Percentiles rank a stretch among this genome's conserved stretches.
phyloP scores from a whole-genome alignment of 768 basidiomycete genomes.

The Sarcodon sp. region DNA sequence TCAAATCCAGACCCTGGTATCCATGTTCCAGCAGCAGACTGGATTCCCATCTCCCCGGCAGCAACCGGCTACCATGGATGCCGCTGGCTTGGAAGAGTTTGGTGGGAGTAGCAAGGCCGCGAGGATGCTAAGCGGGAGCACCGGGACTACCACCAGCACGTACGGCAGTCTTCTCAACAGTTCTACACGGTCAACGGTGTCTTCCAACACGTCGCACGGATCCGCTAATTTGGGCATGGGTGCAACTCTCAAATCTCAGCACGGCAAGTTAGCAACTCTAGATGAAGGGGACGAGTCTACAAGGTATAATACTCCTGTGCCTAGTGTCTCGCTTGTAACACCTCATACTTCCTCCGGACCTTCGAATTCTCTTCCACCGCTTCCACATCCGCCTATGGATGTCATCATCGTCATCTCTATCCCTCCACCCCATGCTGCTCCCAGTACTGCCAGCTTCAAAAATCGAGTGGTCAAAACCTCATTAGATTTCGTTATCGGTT shows the following conservation, averaged over 20 bases:
- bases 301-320: slow-evolving; percentile 33
- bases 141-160: slow-evolving; percentile 48
- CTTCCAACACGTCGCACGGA: slow-evolving; percentile 63
- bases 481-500: slow-evolving; percentile 75
- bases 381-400: slow-evolving; percentile 82
- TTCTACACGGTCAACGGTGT: slow-evolving; percentile 50
- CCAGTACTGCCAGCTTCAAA: slow-evolving; percentile 78
- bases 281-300: slow-evolving; percentile 61
- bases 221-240: slow-evolving; percentile 19
- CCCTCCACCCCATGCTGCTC: slow-evolving; percentile 57
- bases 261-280: slow-evolving; percentile 47
- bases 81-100: slow-evolving; percentile 46
- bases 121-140: slow-evolving; percentile 72
- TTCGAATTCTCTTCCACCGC: slow-evolving; percentile 69
- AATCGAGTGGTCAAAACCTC: slow-evolving; percentile 80
- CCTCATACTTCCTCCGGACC: slow-evolving; percentile 65
- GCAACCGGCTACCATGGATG: slow-evolving; percentile 7
- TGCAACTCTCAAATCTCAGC: neutral
- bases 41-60: slow-evolving; percentile 21
- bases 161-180: slow-evolving; percentile 53
- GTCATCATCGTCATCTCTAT: slow-evolving; percentile 87
- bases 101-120: slow-evolving; percentile 65
- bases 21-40: slow-evolving; percentile 49
- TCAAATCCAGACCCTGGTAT: slow-evolving; percentile 71
- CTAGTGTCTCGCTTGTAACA: slow-evolving; percentile 38